These are phyloP conservation scores for Myrmaecium sp. DNA, from an alignment of 2,329 filamentous ascomycete genomes.

Conservation along the genomic window DNA sequence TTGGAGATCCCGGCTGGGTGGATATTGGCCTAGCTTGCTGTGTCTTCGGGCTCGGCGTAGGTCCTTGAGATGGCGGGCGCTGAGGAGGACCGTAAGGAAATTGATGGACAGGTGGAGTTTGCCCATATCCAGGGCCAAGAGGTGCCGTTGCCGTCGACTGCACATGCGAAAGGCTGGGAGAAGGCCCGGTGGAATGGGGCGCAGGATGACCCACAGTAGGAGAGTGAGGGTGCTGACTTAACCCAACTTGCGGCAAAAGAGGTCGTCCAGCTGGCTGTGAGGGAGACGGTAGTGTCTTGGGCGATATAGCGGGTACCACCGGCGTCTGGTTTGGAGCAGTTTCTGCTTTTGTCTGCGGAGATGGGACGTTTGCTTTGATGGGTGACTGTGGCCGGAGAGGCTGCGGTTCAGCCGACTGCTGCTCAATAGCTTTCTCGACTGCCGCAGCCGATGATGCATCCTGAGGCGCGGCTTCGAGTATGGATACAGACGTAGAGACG, in stretches of 20 bases:
- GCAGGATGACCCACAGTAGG: background rate
- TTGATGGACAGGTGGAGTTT: conserved; percentile 1
- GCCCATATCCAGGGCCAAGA: conserved; percentile 2
- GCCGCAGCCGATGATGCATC: too few relatives aligned
- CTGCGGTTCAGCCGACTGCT: too few relatives aligned
- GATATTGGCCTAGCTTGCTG: conserved; percentile 10
- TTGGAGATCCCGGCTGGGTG: conserved; percentile 19
- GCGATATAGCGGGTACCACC: too few relatives aligned
- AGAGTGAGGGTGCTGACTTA: conserved; percentile 2
- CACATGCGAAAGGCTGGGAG: conserved; percentile 2
- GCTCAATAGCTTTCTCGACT: too few relatives aligned
- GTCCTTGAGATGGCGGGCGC: conserved; percentile 12
- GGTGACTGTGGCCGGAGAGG: too few relatives aligned
- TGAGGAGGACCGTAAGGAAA: conserved; percentile 6
- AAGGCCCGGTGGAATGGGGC: background rate
- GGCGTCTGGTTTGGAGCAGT: too few relatives aligned
- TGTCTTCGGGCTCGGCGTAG: conserved; percentile 9
- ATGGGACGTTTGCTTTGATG: too few relatives aligned
- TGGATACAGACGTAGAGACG: too few relatives aligned
- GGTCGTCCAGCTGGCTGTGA: background rate
- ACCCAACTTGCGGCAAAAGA: background rate
- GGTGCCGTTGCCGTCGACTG: too few relatives aligned
- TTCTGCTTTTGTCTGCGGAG: too few relatives aligned
- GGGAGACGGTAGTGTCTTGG: too few relatives aligned
- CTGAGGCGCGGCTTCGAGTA: too few relatives aligned